These are phyloP conservation scores for Calycina herbarum DNA, from an alignment of 2,329 filamentous ascomycete species.

Conservation along the genomic window DNA sequence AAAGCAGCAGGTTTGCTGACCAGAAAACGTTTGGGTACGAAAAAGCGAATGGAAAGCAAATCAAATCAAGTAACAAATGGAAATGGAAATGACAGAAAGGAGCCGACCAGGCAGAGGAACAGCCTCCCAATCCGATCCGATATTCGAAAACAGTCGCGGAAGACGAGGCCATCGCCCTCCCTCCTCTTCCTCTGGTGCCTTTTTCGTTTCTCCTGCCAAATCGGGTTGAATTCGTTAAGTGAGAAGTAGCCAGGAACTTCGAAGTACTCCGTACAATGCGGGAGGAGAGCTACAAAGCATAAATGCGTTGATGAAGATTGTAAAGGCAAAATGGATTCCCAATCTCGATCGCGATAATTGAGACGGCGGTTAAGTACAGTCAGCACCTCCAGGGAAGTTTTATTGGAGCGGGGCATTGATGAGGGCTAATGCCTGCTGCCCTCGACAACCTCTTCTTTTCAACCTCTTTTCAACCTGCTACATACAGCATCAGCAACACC, in stretches of 20 bases:
- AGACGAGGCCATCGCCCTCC: background rate
- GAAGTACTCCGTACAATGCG: too few species aligned
- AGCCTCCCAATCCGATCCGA: background rate
- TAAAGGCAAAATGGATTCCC: background rate
- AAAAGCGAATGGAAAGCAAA: too few species aligned
- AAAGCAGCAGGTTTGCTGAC: too few species aligned
- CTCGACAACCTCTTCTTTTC: background rate
- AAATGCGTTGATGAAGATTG: background rate
- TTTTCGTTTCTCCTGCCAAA: too few species aligned
- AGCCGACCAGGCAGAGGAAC: background rate
- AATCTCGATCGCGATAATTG: background rate
- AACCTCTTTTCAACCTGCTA: background rate
- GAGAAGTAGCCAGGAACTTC: too few species aligned
- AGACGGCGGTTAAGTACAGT: background rate
- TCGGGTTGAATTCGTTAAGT: too few species aligned
- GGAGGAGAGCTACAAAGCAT: background rate
- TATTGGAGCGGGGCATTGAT: constrained; percentile 1
- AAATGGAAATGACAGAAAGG: too few species aligned
- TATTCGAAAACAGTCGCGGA: background rate
- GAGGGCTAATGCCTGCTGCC: background rate
- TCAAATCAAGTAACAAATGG: too few species aligned
- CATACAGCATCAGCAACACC: background rate
- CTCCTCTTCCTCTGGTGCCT: too few species aligned
- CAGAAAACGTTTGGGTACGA: too few species aligned
- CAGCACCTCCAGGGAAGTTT: background rate